Evolutionary conservation across 1,284 basidiomycete species (phyloP).

Genomic region (Crocinoboletus sp.): DNA sequence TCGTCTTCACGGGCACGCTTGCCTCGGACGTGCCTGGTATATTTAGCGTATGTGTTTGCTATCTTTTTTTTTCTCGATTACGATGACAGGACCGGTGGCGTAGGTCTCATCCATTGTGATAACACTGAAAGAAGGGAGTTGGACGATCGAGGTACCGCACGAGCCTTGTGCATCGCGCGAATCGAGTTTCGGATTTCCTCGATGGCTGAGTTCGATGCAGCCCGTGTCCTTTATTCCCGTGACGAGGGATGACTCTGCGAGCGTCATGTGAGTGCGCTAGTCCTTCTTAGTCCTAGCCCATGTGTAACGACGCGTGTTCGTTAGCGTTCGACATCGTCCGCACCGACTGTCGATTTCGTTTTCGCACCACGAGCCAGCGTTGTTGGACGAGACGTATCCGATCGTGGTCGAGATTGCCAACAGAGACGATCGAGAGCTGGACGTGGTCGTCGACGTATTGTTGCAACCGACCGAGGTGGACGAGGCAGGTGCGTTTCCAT

Average conservation of each 20-base stretch:
- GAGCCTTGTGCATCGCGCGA: constrained; percentile 37
- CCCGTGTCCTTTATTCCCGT: constrained; percentile 51
- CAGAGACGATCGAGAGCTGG: constrained; percentile 59
- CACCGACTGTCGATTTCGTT: constrained; percentile 56
- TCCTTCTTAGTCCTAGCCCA: too few relatives aligned
- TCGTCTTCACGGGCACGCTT: constrained; percentile 56
- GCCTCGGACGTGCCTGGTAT: constrained; percentile 42
- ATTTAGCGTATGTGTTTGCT: constrained; percentile 40
- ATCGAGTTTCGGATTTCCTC: constrained; percentile 29
- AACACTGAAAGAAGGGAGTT: constrained; percentile 50
- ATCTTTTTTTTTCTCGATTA: background rate
- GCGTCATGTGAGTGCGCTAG: constrained; percentile 42
- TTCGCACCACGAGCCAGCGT: constrained; percentile 60
- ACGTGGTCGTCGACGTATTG: constrained; percentile 66
- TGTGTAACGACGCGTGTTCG: background rate
- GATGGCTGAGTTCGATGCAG: constrained; percentile 54
- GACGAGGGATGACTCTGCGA: constrained; percentile 43
- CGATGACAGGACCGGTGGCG: background rate
- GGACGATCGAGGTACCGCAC: constrained; percentile 62
- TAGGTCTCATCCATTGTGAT: constrained; percentile 52
- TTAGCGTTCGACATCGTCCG: constrained; percentile 60
- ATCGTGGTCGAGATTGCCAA: constrained; percentile 67
- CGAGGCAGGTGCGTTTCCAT: constrained; percentile 53
- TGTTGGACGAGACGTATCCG: constrained; percentile 73
- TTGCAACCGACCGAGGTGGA: constrained; percentile 78